Conservation (phyloP, 495 filamentous ascomycete genomes). For the Penicillium robsamsonii region DNA sequence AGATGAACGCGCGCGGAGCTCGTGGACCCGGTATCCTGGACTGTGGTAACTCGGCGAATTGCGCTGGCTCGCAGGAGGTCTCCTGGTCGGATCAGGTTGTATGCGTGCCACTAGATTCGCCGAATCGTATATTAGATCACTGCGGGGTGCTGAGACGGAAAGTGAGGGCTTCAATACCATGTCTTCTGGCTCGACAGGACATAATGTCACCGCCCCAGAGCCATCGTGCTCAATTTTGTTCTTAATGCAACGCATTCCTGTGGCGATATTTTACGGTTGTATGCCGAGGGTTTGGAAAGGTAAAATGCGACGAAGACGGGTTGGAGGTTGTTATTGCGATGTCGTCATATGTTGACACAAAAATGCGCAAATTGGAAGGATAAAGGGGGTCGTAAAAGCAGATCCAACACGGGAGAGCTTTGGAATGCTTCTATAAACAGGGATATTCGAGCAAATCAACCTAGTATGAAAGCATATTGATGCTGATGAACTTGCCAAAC, state of each 20-base stretch:
- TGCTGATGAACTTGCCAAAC: not conserved
- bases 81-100: slow-evolving; percentile 82
- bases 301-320: not conserved
- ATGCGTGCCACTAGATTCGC: slow-evolving; percentile 77
- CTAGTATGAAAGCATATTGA: not conserved
- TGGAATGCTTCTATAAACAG: not conserved
- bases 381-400: too few species aligned
- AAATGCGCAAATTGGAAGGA: not conserved
- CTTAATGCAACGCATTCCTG: slow-evolving; percentile 67
- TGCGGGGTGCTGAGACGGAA: slow-evolving; percentile 1
- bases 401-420: too few species aligned
- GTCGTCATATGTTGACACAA: not conserved
- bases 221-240: slow-evolving; percentile 72
- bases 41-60: slow-evolving; percentile 72
- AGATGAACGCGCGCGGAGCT: slow-evolving; percentile 71
- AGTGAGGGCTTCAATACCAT: slow-evolving; percentile 60
- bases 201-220: slow-evolving; percentile 74
- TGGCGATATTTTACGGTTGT: not conserved
- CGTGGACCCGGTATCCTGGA: slow-evolving; percentile 69
- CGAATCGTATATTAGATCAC: slow-evolving; percentile 3
- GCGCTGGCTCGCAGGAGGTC: slow-evolving; percentile 83
- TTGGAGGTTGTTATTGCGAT: slow-evolving; percentile 1
- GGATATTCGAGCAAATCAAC: not conserved
- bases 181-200: slow-evolving; percentile 91
- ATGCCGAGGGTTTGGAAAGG: not conserved